Conservation (phyloP, 1,284 basidiomycete species). For the Ganoderma multipileum region DNA sequence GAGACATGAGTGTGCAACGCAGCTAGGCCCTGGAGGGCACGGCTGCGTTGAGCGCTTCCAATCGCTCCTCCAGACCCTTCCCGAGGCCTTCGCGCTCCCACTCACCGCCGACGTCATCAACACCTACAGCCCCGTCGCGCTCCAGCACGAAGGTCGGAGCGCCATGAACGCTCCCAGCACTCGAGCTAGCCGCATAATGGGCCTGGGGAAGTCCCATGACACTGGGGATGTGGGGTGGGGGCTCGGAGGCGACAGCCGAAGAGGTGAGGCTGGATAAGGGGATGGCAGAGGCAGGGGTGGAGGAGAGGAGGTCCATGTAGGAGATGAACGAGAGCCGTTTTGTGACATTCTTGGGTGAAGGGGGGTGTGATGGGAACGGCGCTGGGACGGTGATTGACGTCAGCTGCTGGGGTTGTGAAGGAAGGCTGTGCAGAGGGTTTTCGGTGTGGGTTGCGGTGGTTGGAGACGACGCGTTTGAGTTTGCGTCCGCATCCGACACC, state of each 20-base stretch:
- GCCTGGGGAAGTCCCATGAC: slow-evolving; percentile 54
- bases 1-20: neutral
- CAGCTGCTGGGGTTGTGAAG: slow-evolving; percentile 37
- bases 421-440: slow-evolving; percentile 40
- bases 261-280: slow-evolving; percentile 77
- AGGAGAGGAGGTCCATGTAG: slow-evolving; percentile 82
- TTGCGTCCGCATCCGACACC: slow-evolving; percentile 32
- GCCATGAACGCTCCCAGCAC: slow-evolving; percentile 38
- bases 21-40: slow-evolving; percentile 35
- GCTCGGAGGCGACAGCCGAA: slow-evolving; percentile 53
- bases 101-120: slow-evolving; percentile 74
- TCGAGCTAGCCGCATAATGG: slow-evolving; percentile 36
- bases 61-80: slow-evolving; percentile 78
- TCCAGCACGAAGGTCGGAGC: slow-evolving; percentile 30
- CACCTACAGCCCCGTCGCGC: slow-evolving; percentile 34
- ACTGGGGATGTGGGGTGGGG: slow-evolving; percentile 71
- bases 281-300: slow-evolving; percentile 73
- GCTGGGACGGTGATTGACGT: slow-evolving; percentile 47
- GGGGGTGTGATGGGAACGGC: slow-evolving; percentile 52
- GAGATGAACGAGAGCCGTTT: slow-evolving; percentile 87
- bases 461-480: slow-evolving; percentile 46
- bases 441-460: slow-evolving; percentile 49
- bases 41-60: slow-evolving; percentile 61
- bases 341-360: slow-evolving; percentile 58
- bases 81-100: slow-evolving; percentile 87